phyloP scores from a whole-genome alignment of 2,329 filamentous ascomycete species.

The Botryotinia calthae region DNA sequence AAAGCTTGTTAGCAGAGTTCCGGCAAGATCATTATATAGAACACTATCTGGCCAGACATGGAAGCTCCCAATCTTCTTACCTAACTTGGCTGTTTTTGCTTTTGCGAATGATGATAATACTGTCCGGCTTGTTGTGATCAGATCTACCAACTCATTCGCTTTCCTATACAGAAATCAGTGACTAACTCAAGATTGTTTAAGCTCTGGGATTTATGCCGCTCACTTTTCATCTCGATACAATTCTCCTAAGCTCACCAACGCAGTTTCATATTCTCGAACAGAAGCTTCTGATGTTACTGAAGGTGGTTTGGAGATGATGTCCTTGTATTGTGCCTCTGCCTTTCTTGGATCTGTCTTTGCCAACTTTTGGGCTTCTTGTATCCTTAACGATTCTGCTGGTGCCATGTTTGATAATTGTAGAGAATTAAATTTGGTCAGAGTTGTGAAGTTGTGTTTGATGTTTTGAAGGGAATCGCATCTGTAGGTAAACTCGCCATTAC shows the following conservation, averaged over 20 bases:
- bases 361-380: constrained; percentile 86
- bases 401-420: constrained; percentile 46
- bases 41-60: background rate
- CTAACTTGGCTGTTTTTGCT: constrained; percentile 96
- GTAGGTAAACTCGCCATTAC: constrained; percentile 23
- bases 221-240: constrained; percentile 87
- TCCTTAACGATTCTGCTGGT: constrained; percentile 59
- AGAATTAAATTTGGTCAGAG: constrained; percentile 20
- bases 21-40: background rate
- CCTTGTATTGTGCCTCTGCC: constrained; percentile 84
- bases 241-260: constrained; percentile 84
- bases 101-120: constrained; percentile 96
- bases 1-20: constrained; percentile 10
- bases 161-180: constrained; percentile 53
- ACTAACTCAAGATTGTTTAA: constrained; percentile 13
- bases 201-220: constrained; percentile 36
- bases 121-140: constrained; percentile 86
- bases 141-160: constrained; percentile 78
- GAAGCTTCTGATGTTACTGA: constrained; percentile 80
- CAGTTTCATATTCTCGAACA: constrained; percentile 86
- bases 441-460: constrained; percentile 25
- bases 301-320: constrained; percentile 81
- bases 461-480: constrained; percentile 25
- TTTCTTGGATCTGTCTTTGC: constrained; percentile 76
- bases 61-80: constrained; percentile 51